phyloP scores from a whole-genome alignment of 495 filamentous ascomycete species.

The Penicillium bialowiezense region DNA sequence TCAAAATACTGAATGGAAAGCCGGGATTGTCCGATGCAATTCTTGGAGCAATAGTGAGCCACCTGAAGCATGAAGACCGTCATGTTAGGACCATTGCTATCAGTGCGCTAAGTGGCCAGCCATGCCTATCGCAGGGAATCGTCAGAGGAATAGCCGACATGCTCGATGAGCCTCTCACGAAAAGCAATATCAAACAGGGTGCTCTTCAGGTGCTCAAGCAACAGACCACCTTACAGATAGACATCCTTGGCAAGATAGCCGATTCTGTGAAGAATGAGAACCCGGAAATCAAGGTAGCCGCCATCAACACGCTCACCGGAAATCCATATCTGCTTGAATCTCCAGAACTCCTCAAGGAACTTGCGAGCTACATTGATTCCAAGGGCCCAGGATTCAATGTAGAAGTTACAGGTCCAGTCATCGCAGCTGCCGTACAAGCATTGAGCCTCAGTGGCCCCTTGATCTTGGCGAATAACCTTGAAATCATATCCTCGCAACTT shows the following conservation, averaged over 20 bases:
- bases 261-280: neutral
- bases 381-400: neutral
- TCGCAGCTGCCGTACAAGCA: neutral
- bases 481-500: no score
- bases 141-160: neutral
- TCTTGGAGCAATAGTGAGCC: neutral
- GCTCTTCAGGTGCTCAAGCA: neutral
- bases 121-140: neutral
- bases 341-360: neutral
- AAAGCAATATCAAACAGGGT: neutral
- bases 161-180: neutral
- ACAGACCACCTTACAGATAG: neutral
- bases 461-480: neutral
- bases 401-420: neutral
- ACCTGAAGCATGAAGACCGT: neutral
- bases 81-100: neutral
- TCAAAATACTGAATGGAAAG: neutral
- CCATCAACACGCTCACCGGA: neutral
- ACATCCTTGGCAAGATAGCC: neutral
- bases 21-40: neutral
- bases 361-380: neutral
- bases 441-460: neutral
- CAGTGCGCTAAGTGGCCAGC: neutral
- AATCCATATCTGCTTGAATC: neutral
- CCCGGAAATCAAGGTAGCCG: neutral